Conservation (phyloP, 257 asterid species). For the Euphrasia confusa region DNA sequence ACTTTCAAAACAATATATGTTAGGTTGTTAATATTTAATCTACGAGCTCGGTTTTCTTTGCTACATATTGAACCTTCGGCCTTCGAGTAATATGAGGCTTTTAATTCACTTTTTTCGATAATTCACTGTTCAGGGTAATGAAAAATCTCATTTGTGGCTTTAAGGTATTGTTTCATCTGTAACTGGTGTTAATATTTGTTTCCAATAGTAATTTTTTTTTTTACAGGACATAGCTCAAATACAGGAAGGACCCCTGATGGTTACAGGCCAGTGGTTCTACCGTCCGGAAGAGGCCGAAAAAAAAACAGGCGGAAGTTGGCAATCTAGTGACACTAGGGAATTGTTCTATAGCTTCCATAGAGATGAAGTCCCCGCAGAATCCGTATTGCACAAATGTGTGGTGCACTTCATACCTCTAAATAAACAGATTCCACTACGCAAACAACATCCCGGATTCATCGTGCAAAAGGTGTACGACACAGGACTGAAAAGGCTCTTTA, state of each 20-base stretch:
- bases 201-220: not conserved
- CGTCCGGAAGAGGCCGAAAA: conserved; percentile 87
- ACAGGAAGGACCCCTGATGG: conserved; percentile 41
- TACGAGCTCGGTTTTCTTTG: not conserved
- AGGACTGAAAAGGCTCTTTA: conserved; percentile 54
- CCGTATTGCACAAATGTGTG: conserved; percentile 85
- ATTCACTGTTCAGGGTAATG: conserved; percentile 7
- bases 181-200: not conserved
- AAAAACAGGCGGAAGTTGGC: conserved; percentile 67
- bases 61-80: not conserved
- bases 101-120: not conserved
- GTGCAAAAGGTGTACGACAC: conserved; percentile 82
- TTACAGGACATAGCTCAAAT: conserved; percentile 58
- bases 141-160: conserved; percentile 3
- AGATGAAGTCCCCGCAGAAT: conserved; percentile 84
- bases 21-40: conserved; percentile 7
- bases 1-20: not conserved
- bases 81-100: not conserved
- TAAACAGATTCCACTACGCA: conserved; percentile 67
- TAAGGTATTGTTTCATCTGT: conserved; percentile 6
- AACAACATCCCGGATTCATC: conserved; percentile 79
- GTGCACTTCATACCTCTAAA: conserved; percentile 76
- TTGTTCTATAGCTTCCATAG: conserved; percentile 77
- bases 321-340: conserved; percentile 60
- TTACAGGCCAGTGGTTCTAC: conserved; percentile 84